Base-by-base conservation (phyloP, 805 yeast genomes). In the Saturnispora sanitii region DNA sequence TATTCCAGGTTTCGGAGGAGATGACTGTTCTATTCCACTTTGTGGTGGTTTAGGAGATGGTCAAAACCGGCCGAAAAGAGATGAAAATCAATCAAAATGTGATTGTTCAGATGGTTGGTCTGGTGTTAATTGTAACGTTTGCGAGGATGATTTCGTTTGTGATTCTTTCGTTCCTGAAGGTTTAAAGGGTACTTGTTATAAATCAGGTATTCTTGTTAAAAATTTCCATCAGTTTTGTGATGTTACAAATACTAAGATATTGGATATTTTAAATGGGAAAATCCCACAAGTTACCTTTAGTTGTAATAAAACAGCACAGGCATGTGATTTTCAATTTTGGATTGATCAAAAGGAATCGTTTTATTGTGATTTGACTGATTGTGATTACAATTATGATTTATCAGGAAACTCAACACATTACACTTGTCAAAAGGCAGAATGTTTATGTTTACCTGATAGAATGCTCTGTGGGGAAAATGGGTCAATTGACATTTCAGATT, bases 311-410 rank as follows among this genome's bases (percentile, higher is more conserved):
- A 71, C 81, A 1, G 64, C 75, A 0, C 71, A 62, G 15, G 60
- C 60, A 9, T 92, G 98, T 62, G 78, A 86, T 57, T 86, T 92
- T 63, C 97, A 92, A 60, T 86, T 92, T 56, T 92, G 98, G 98
- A 85, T 92, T 48, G 96, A 80, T 50, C 76, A 86, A 57, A 65
- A 70, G 34, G 98, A 92, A 58, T 80, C 94, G 45, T 92, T 92
- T 59, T 92, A 75, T 58, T 92, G 98, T 66, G 92, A 81, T 35
- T 70, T 92, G 49, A 61, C 70, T 40, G 62, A 67, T n/a, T 92
- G 98, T 66, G 68, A 70, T 12, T 83, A 79, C 52, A 68, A 79
- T 28, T 76, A 73, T 51, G 85, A 82, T 53, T 58, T 79, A 45
- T 51, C 55, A 6, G 54, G 70, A 6, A 87, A 88, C 56, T 57